These are phyloP conservation scores for Amphibolis antarctica DNA, from an alignment of 106 monocot species.

Conservation along the genomic window DNA sequence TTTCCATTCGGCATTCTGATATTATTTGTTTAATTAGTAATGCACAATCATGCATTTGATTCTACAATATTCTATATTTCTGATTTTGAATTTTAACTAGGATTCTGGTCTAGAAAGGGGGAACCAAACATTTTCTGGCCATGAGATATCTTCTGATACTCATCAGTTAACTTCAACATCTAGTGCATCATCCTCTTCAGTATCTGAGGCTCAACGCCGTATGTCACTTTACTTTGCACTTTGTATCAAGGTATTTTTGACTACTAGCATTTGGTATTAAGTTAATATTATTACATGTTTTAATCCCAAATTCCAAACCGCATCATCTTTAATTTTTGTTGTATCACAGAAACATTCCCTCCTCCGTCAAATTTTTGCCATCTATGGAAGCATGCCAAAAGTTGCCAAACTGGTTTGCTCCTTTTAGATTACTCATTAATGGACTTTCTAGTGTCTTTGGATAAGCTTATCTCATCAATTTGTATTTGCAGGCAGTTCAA, in stretches of 20 bases:
- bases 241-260: conserved; percentile 64
- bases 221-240: conserved; percentile 96
- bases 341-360: conserved; percentile 75
- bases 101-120: conserved; percentile 22
- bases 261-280: not conserved
- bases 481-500: conserved; percentile 75
- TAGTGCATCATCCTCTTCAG: conserved; percentile 18
- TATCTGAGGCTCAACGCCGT: conserved; percentile 58
- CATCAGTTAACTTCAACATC: conserved; percentile 7
- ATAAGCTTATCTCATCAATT: not conserved
- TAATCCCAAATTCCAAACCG: too few species aligned
- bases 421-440: too few species aligned
- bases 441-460: too few species aligned
- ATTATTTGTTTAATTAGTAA: too few species aligned
- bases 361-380: conserved; percentile 54
- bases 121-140: not conserved
- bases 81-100: not conserved
- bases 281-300: too few species aligned
- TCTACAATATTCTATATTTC: not conserved
- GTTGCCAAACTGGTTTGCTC: conserved; percentile 51
- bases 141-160: conserved; percentile 22
- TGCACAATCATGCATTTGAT: not conserved
- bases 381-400: conserved; percentile 50
- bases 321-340: not conserved
- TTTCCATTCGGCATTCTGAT: too few species aligned